phyloP scores from a whole-genome alignment of 108 stramenopile species.

The Fragilariopsis cylindrus region DNA sequence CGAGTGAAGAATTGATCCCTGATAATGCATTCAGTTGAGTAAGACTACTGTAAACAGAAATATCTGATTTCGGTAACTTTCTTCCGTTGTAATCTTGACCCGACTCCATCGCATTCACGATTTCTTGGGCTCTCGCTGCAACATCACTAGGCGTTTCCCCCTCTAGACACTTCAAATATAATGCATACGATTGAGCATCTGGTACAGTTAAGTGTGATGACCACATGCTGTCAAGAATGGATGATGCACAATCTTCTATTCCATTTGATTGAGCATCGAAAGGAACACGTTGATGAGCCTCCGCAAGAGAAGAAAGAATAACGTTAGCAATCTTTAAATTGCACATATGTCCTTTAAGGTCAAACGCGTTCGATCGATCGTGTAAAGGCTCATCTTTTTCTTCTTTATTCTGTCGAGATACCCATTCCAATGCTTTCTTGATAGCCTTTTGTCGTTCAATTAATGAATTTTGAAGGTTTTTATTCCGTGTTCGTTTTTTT shows the following conservation, averaged over 20 bases:
- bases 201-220: slow-evolving; percentile 28
- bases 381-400: too few relatives aligned
- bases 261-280: slow-evolving; percentile 13
- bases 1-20: slow-evolving; percentile 32
- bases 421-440: slow-evolving; percentile 22
- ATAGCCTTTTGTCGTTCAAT: slow-evolving; percentile 21
- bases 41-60: slow-evolving; percentile 54
- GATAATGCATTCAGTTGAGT: slow-evolving; percentile 56
- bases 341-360: slow-evolving; percentile 1
- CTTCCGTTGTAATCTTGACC: slow-evolving; percentile 21
- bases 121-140: slow-evolving; percentile 41
- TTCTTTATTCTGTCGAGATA: slow-evolving; percentile 12
- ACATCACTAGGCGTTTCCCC: slow-evolving; percentile 28
- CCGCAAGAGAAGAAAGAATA: slow-evolving; percentile 37
- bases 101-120: slow-evolving; percentile 54
- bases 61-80: slow-evolving; percentile 55
- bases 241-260: slow-evolving; percentile 34
- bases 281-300: slow-evolving; percentile 25
- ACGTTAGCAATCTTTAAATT: slow-evolving; percentile 34
- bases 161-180: slow-evolving; percentile 64
- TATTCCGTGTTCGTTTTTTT: background rate
- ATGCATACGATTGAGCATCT: slow-evolving; percentile 58
- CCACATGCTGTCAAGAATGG: slow-evolving; percentile 44
- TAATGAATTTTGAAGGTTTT: background rate
- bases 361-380: slow-evolving; percentile 16